Base-by-base conservation (phyloP, 2,329 filamentous ascomycete species). In the Trichoderma oligosporum region DNA sequence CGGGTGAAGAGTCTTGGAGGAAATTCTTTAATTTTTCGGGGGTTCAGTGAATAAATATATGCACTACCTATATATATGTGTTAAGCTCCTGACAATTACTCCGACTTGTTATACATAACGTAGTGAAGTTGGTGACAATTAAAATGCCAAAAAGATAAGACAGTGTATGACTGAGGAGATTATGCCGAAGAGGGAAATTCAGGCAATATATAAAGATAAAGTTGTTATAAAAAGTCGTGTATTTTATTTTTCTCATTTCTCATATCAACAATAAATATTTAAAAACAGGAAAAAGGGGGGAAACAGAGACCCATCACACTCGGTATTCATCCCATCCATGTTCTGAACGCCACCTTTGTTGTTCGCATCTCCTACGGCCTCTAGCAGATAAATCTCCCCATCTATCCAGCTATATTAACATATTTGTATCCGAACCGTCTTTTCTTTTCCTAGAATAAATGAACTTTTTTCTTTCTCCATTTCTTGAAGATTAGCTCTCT, bases 401-500 rank as follows among this genome's bases (percentile, higher is more conserved):
- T n/a, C 33, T 33, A 24, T 6, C 29, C 33, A 22, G 31, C 46
- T 27, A 20, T 49, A 49, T 25, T 49, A 31, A 31, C 33, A 18
- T 16, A 27, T 27, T 38, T 7, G 6, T 27, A 20, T 49, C 46
- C 27, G 16, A 42, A 53, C 9, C 38, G 12, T 25, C 12, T 27
- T 31, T 11, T 35, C 18, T 44, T 53, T 31, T 20, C 33, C 12
- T 24, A n/a, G n/a, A n/a, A n/a, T n/a, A n/a, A n/a, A n/a, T n/a
- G n/a, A n/a, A n/a, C n/a, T 12, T 8, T 22, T 33, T 25, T 36
- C 36, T 36, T 24, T 12, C 14, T 7, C 31, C 25, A 2, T 20
- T 35, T 4, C 14, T 48, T 52, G 16, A 20, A 20, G n/a, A 51
- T 18, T 12, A 2, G 47, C 14, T 22, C 29, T 20, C 44, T 81